Base-by-base conservation (phyloP, 148 eudicot species). In the Gaultheria prostrata region DNA sequence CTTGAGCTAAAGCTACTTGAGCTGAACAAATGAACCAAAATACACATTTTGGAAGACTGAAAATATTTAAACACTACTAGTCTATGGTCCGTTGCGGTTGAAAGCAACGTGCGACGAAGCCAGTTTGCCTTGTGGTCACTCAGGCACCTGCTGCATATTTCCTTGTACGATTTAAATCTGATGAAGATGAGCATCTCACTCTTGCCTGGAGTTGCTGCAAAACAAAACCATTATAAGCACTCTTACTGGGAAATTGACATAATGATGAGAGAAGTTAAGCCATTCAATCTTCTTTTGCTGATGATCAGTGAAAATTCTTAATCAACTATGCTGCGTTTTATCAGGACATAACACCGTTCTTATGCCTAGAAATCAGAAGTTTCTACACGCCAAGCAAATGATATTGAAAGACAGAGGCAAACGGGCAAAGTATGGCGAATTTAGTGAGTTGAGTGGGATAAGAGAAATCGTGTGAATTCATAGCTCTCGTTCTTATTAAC, bases 181-280 rank as follows among this genome's bases (percentile, higher is more conserved):
- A 6, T 14, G 65, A 39, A 28, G 81, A 26, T 30, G 21, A 30
- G 32, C 48, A 18, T 54, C 28, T n/a, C 9, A 3, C 33, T 54
- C 65, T 78, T 78, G 65, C 65, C 45, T 33, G 24, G 26, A 54
- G 45, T 54, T 78, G 81, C 81, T 54, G 81, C 67, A 51, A n/a
- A 77, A 77, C 33, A 6, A 24, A 45, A 77, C 56, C 50, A 50
- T 15, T 9, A 14, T 2, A 76, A 76, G 30, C 28, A 76, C 1
- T 76, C 18, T 28, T 48, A 74, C 4, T n/a, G 4, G 56, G 18
- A 46, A 14, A 76, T 76, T 11, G 11, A 26, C 54, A 76, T 30
- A 63, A 63, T 6, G 13, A n/a, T 24, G 1, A 6, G 10, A 57
- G 65, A 57, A 20, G 21, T 57, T 20, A 5, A 57, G 21, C 24